Percentiles rank a stretch among this genome's conserved stretches.
Conservation (phyloP, 2,329 filamentous ascomycete genomes). For the Epichloe coenophiala region DNA sequence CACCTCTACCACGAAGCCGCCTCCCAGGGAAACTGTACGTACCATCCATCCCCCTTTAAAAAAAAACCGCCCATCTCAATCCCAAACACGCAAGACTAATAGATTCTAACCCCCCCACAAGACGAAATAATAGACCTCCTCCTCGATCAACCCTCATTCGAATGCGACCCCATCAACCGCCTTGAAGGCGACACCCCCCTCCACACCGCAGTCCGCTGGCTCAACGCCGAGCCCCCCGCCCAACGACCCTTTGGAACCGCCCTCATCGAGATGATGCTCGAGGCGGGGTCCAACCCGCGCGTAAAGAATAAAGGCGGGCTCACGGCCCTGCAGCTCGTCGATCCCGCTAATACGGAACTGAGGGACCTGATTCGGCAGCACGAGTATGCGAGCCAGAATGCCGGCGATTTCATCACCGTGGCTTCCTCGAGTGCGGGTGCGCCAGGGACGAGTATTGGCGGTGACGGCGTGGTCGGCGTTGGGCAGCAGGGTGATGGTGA, state of each 20-base stretch:
- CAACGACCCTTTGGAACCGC: conserved; percentile 52
- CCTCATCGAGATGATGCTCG: conserved; percentile 67
- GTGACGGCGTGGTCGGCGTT: conserved; percentile 1
- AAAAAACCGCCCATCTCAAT: too few species aligned
- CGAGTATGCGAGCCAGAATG: conserved; percentile 49
- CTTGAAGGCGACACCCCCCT: conserved; percentile 62
- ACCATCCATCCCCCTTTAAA: too few species aligned
- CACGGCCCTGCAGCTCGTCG: conserved; percentile 57
- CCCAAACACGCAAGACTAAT: not conserved
- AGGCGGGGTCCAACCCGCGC: conserved; percentile 53
- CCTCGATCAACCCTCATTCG: conserved; percentile 71
- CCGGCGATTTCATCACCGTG: conserved; percentile 40
- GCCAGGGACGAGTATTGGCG: conserved; percentile 6
- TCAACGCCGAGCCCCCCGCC: conserved; percentile 52
- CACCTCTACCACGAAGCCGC: conserved; percentile 85
- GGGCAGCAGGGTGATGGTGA: conserved; percentile 6
- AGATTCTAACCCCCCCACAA: not conserved
- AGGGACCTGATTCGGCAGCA: conserved; percentile 53
- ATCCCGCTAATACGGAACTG: conserved; percentile 53
- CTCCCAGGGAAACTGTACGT: conserved; percentile 73
- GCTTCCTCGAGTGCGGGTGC: conserved; percentile 1
- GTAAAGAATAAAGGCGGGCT: conserved; percentile 58
- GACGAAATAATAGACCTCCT: conserved; percentile 72
- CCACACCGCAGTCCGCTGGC: conserved; percentile 65
- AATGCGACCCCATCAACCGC: conserved; percentile 66